A percentile compares a stretch with the other conserved stretches of the same genome.
phyloP scores from a whole-genome alignment of 108 stramenopile species.

The Fistulifera solaris region DNA sequence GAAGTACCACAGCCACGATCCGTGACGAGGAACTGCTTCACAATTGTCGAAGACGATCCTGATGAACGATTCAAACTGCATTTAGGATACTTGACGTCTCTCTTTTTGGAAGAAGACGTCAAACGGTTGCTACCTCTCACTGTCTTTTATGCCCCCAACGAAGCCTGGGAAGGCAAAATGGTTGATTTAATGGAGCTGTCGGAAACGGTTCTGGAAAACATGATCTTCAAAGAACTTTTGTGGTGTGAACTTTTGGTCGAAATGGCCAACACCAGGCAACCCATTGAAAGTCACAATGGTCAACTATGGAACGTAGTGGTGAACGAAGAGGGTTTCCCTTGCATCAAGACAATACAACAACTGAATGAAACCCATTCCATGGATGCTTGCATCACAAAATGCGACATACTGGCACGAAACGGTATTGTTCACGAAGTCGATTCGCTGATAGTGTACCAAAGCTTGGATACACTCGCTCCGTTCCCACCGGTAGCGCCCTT shows the following conservation, averaged over 20 bases:
- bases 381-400: constrained; percentile 9
- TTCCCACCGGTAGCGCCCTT: constrained; percentile 4
- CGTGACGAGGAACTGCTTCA: not conserved
- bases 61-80: too few species aligned
- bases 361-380: not conserved
- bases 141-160: constrained; percentile 7
- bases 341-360: constrained; percentile 1
- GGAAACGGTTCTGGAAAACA: constrained; percentile 5
- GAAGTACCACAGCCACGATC: constrained; percentile 9
- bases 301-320: constrained; percentile 7
- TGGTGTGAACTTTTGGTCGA: constrained; percentile 4
- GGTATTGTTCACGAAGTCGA: constrained; percentile 16
- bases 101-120: constrained; percentile 6
- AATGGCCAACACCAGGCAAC: not conserved
- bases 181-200: constrained; percentile 9
- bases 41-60: too few species aligned
- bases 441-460: constrained; percentile 2
- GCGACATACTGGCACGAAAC: constrained; percentile 12
- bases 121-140: constrained; percentile 6
- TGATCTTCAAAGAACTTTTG: constrained; percentile 6
- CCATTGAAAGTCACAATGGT: constrained; percentile 9
- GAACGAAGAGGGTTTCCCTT: constrained; percentile 10
- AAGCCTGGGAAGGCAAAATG: constrained; percentile 6
- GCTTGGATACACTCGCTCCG: constrained; percentile 3
- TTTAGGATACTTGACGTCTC: not conserved